Evolutionary conservation across 1,139 yeast species (phyloP).

Genomic region (Geotrichum cucujoidarum): DNA sequence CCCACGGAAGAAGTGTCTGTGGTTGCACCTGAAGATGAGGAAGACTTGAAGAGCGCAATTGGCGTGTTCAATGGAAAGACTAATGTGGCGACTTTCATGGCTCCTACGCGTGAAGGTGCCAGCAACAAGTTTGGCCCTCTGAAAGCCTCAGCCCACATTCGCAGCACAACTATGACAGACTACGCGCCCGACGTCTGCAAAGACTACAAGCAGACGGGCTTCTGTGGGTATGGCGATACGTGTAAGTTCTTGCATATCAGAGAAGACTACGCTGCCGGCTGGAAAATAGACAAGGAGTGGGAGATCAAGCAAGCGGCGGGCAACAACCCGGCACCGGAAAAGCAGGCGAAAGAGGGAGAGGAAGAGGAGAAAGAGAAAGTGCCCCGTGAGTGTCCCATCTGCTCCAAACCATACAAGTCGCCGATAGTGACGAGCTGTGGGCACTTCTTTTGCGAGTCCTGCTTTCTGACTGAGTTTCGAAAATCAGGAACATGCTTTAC

Average conservation of each 20-base stretch:
- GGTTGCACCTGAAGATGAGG: background rate
- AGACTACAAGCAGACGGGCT: slow-evolving; percentile 86
- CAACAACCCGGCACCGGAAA: slow-evolving; percentile 13
- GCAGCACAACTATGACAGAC: slow-evolving; percentile 74
- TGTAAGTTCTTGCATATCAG: slow-evolving; percentile 90
- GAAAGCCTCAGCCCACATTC: slow-evolving; percentile 50
- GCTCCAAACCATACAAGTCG: slow-evolving; percentile 50
- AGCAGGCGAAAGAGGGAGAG: slow-evolving; percentile 19
- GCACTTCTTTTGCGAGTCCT: slow-evolving; percentile 62
- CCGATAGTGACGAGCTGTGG: slow-evolving; percentile 63
- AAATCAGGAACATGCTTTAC: slow-evolving; percentile 54
- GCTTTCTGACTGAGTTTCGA: slow-evolving; percentile 53
- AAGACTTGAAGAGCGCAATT: slow-evolving; percentile 7
- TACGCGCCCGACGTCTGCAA: slow-evolving; percentile 94
- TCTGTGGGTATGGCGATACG: slow-evolving; percentile 97
- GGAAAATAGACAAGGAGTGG: slow-evolving; percentile 73
- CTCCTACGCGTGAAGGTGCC: background rate
- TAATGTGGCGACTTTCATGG: slow-evolving; percentile 14
- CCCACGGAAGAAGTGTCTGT: no score
- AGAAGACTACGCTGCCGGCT: slow-evolving; percentile 75
- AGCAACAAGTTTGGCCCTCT: slow-evolving; percentile 36
- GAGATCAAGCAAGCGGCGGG: slow-evolving; percentile 36
- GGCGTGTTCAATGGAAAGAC: slow-evolving; percentile 18
- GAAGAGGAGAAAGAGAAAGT: slow-evolving; percentile 9
- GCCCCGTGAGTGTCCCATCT: slow-evolving; percentile 54